Evolutionary conservation across 2,329 filamentous ascomycete species (phyloP), one percentile per base, ranked within the genome.

Genomic region (Monilinia laxa): DNA sequence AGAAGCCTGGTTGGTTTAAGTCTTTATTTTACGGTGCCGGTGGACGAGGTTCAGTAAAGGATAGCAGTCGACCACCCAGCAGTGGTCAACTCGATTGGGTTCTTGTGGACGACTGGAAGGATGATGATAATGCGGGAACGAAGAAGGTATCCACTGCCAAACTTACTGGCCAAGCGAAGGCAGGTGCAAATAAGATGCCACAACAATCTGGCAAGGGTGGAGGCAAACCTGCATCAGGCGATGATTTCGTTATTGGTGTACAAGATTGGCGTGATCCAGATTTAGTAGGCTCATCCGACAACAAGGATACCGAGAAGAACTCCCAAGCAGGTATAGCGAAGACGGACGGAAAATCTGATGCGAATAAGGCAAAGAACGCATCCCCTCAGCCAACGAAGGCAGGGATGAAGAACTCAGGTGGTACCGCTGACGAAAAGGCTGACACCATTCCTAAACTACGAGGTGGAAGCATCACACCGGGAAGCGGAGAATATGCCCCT

Each of bases 251-350:
- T 55, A 93, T 94, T 73, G 91, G 91, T n/a, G 87, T 93, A 16
- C 90, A 95, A 71, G 91, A 95, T 75, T 94, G 91, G 91, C 85
- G 91, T 71, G 91, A 95, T 76, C 89, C 90, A 7, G 90, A 92
- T 75, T 79, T 92, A 23, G 81, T 92, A 28, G 82, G 68, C n/a
- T 58, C 71, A 6, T 53, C 69, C 18, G 71, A 70, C 18, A 63
- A 62, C 51, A 75, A 74, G 51, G 71, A 74, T 60, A 70, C 75
- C 28, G 72, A 75, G 68, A 80, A 79, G 66, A 71, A 42, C 69
- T 60, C 28, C 68, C 75, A 70, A 58, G 65, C 25, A 60, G 20
- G 65, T 16, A 72, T 70, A 47, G 65, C 65, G 14, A 71, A 75
- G 23, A 68, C 71, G 28, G 71, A 68, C 25, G 73, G 71, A 40